Conservation (phyloP, 169 alveolate genomes). For the Cyclospora cayetanensis region DNA sequence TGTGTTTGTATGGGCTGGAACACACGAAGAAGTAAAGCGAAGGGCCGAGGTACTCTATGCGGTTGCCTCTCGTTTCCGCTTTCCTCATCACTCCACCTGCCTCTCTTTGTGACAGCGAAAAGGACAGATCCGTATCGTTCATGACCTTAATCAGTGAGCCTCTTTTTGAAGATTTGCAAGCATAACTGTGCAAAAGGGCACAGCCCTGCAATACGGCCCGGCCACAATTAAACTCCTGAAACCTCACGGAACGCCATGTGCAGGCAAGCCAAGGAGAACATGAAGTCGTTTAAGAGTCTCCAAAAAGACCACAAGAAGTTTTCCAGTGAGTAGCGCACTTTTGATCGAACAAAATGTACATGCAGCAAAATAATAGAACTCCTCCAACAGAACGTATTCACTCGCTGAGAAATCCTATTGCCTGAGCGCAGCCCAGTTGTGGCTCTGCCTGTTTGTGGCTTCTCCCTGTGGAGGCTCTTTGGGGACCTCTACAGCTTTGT, state of each 20-base stretch:
- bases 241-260: too few relatives aligned
- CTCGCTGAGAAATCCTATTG: neutral
- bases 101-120: neutral
- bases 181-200: too few relatives aligned
- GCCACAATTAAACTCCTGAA: too few relatives aligned
- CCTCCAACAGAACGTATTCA: neutral
- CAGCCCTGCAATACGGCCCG: too few relatives aligned
- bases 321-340: neutral
- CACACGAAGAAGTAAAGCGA: neutral
- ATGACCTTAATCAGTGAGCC: neutral
- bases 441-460: too few relatives aligned
- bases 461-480: too few relatives aligned
- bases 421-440: too few relatives aligned
- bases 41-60: neutral
- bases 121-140: neutral
- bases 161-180: too few relatives aligned
- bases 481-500: too few relatives aligned
- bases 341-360: neutral
- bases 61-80: too few relatives aligned
- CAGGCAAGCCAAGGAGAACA: neutral
- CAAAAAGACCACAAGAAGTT: neutral
- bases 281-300: neutral
- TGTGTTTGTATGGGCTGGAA: neutral
- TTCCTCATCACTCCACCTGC: neutral
- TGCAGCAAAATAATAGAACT: too few relatives aligned